Base-by-base conservation (phyloP, 2,329 filamentous ascomycete genomes). In the Colletotrichum spinosum region DNA sequence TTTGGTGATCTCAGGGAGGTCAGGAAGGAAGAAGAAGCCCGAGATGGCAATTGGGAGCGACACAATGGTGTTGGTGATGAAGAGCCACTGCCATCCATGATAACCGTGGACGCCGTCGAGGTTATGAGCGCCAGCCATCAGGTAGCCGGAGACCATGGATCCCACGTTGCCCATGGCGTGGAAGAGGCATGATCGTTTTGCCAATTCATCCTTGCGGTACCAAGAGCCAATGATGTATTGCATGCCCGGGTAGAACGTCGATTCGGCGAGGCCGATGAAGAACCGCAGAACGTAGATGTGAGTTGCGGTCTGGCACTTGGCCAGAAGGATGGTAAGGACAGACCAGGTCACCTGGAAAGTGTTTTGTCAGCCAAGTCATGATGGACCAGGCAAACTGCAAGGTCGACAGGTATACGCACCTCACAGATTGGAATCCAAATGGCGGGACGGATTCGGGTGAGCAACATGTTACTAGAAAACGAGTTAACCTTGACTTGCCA, bases 81-180 rank as follows among this genome's bases (percentile, higher is more conserved):
- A 89, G 0, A 88, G 76, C 85, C 82, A 85, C 65, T 82, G 76
- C 84, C 84, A 87, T 0, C 84, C 85, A 0, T 80, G 74, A 70
- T 82, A 80, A 0, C 84, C 85, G 10, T 72, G 72, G 0, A 81
- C 74, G 0, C 84, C 84, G 38, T 83, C 83, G 0, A 88, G 76
- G 35, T 82, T 82, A 70, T 87, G 85, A 0, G 83, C 81, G 0
- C 82, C 84, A 1, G 85, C 81, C 74, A 86, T 84, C 0, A 88
- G 76, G 62, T 86, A 87, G 1, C 85, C 85, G n/a, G 83, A 84
- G 52, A 87, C 83, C 81, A 88, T 86, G n/a, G 77, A 75, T 0
- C 83, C 85, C 0, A 86, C 76, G 5, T 81, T 83, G 8, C 84
- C 83, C 34, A 81, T 83, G 0, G 84, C 79, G 57, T 82, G 78